Percentiles rank a stretch among this genome's conserved stretches.
Conservation (phyloP, 306 rosid species). For the Medicago lupulina region DNA sequence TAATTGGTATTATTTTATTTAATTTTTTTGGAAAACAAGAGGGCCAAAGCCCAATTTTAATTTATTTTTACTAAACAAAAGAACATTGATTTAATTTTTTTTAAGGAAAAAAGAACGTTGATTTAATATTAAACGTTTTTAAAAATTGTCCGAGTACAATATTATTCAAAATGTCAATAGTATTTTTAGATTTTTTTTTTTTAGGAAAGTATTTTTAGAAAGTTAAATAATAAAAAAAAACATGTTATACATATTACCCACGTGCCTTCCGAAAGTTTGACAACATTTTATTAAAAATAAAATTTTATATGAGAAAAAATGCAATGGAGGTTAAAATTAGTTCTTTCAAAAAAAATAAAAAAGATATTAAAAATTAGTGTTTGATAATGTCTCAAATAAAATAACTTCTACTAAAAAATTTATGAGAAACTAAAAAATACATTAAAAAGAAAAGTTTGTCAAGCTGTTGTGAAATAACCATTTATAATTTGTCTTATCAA, state of each 20-base stretch:
- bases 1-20: too few relatives aligned
- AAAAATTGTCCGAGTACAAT: background rate
- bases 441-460: too few relatives aligned
- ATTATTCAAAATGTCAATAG: conserved; percentile 7
- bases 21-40: too few relatives aligned
- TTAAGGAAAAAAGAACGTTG: background rate
- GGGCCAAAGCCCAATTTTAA: background rate
- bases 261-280: conserved; percentile 30
- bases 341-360: too few relatives aligned
- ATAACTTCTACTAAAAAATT: too few relatives aligned
- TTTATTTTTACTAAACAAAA: background rate
- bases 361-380: too few relatives aligned
- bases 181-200: too few relatives aligned
- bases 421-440: too few relatives aligned
- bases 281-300: background rate
- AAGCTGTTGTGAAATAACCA: background rate
- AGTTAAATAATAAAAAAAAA: background rate
- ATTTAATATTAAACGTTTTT: background rate
- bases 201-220: background rate
- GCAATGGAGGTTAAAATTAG: too few relatives aligned
- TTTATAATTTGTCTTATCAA: background rate
- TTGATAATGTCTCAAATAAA: too few relatives aligned
- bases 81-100: background rate
- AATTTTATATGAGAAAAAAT: background rate
- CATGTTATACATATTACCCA: background rate